phyloP scores from a whole-genome alignment of 2,329 filamentous ascomycete species.

The Pseudogymnoascus sp. region DNA sequence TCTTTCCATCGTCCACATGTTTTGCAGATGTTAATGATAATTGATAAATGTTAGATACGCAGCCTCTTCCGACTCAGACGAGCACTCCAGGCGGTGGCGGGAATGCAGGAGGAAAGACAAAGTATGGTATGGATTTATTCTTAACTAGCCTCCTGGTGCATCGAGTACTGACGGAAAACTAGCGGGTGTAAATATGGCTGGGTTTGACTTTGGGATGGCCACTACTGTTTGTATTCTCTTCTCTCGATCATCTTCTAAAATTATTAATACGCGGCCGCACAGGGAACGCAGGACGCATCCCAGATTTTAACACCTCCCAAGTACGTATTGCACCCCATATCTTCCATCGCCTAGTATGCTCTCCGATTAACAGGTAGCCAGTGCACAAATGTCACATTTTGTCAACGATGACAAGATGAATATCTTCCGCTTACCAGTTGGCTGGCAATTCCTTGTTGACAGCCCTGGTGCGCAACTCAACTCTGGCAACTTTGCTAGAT shows the following conservation, averaged over 20 bases:
- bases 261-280: not conserved
- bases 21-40: slow-evolving; percentile 1
- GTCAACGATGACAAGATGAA: slow-evolving; percentile 46
- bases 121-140: not conserved
- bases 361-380: slow-evolving; percentile 14
- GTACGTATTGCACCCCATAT: not conserved
- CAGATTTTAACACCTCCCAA: not conserved
- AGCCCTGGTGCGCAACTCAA: slow-evolving; percentile 45
- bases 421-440: slow-evolving; percentile 48
- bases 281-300: not conserved
- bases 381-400: slow-evolving; percentile 37
- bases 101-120: not conserved
- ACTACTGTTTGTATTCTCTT: slow-evolving; percentile 24
- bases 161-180: not conserved
- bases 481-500: slow-evolving; percentile 40
- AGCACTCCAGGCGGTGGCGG: not conserved
- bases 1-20: not conserved
- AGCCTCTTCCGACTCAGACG: not conserved
- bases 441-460: slow-evolving; percentile 54
- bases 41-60: not conserved
- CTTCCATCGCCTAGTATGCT: no score
- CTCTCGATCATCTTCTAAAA: slow-evolving; percentile 14
- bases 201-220: slow-evolving; percentile 41
- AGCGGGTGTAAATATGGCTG: slow-evolving; percentile 36
- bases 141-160: not conserved